Conservation (phyloP, 768 basidiomycete genomes). For the Phlebiopsis gigantea region DNA sequence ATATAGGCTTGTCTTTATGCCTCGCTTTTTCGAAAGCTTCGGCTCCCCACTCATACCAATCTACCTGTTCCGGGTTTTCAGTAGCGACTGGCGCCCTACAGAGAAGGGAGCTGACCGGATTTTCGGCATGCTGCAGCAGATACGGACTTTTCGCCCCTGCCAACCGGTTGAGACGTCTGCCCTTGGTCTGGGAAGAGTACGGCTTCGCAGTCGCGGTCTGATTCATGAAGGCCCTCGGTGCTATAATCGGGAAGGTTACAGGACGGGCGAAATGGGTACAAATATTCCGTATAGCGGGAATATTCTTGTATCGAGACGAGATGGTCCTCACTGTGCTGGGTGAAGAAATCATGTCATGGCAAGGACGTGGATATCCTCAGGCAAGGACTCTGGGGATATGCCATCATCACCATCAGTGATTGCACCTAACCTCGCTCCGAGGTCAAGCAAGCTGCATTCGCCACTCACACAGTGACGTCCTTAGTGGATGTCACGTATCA, state of each 20-base stretch:
- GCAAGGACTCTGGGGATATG: no score
- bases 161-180: constrained; percentile 13
- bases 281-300: no score
- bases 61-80: constrained; percentile 14
- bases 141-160: constrained; percentile 21
- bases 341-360: no score
- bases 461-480: constrained; percentile 19
- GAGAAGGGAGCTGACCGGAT: constrained; percentile 16
- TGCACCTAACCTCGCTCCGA: constrained; percentile 17
- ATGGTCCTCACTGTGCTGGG: no score
- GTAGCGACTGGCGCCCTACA: neutral
- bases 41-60: constrained; percentile 24
- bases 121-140: constrained; percentile 22
- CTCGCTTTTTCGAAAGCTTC: constrained; percentile 25
- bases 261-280: no score
- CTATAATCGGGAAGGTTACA: no score
- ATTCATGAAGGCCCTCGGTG: no score
- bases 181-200: neutral
- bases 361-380: no score
- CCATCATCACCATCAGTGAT: neutral
- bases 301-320: no score
- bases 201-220: no score
- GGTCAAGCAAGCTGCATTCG: neutral
- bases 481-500: constrained; percentile 26
- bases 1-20: constrained; percentile 27